phyloP scores from a whole-genome alignment of 257 asterid species.

The Euphrasia confusa region DNA sequence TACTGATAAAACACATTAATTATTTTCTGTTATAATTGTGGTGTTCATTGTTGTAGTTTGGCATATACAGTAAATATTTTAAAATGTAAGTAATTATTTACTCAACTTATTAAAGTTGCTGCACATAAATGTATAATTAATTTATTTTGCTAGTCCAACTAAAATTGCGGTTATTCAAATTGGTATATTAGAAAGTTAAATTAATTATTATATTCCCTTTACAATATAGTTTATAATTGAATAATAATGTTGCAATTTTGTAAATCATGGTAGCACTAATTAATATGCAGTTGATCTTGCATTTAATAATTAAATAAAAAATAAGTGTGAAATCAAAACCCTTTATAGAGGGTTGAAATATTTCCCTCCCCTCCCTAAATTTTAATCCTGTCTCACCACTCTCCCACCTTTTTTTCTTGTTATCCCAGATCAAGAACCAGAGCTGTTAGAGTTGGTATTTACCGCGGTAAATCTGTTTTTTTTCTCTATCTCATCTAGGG shows the following conservation, averaged over 20 bases:
- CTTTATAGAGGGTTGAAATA: neutral
- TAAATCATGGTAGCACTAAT: neutral
- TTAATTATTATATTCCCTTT: neutral
- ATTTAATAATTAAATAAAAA: neutral
- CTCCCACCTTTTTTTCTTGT: neutral
- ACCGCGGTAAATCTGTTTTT: conserved; percentile 20
- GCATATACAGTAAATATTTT: too few species aligned
- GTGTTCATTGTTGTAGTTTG: too few species aligned
- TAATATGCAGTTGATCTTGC: neutral
- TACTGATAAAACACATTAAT: too few species aligned
- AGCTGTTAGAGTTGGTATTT: conserved; percentile 18
- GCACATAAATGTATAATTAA: too few species aligned
- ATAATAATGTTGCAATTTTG: neutral
- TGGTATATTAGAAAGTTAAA: too few species aligned
- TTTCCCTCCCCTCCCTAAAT: conserved; percentile 26
- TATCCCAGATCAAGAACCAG: conserved; percentile 19
- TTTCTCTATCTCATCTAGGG: neutral
- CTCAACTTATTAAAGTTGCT: too few species aligned
- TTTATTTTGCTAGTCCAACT: too few species aligned
- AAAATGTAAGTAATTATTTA: too few species aligned
- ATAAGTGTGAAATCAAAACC: neutral
- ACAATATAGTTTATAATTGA: neutral
- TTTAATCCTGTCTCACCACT: neutral
- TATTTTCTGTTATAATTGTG: too few species aligned
- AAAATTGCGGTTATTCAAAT: too few species aligned